phyloP scores from a whole-genome alignment of 495 filamentous ascomycete genomes.

The Hypoxylon lienhwacheense region DNA sequence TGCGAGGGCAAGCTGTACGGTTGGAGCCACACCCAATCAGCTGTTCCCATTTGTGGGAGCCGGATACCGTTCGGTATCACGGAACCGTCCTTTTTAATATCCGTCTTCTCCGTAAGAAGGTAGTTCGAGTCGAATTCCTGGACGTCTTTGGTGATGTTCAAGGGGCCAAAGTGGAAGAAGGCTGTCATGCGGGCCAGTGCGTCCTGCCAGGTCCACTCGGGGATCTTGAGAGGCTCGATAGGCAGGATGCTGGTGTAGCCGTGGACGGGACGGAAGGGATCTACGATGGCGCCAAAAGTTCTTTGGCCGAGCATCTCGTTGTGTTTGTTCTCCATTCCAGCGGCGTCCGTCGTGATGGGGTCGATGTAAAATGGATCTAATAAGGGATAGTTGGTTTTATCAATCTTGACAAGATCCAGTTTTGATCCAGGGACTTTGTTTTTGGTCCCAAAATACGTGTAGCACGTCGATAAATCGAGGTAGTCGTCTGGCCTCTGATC shows the following conservation, averaged over 20 bases:
- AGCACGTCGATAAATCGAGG: conserved; percentile 37
- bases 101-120: conserved; percentile 19
- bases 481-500: conserved; percentile 10
- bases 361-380: conserved; percentile 33
- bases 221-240: conserved; percentile 38
- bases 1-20: conserved; percentile 37
- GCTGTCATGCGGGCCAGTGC: conserved; percentile 50
- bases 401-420: conserved; percentile 1
- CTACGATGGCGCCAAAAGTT: conserved; percentile 45
- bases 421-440: too few species aligned
- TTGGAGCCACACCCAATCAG: conserved; percentile 53
- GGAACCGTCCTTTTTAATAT: neutral
- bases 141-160: conserved; percentile 40
- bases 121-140: conserved; percentile 20
- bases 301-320: conserved; percentile 22
- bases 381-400: conserved; percentile 27
- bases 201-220: conserved; percentile 47
- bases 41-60: conserved; percentile 29
- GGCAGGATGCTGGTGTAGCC: conserved; percentile 47
- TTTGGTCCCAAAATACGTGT: conserved; percentile 38
- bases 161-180: conserved; percentile 51
- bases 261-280: conserved; percentile 51
- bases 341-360: conserved; percentile 4
- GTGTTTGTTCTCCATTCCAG: conserved; percentile 6
- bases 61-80: conserved; percentile 26